Evolutionary conservation across 1,139 yeast genomes (phyloP), one percentile per base, ranked within the genome.

Genomic region (Scheffersomyces stambukii): DNA sequence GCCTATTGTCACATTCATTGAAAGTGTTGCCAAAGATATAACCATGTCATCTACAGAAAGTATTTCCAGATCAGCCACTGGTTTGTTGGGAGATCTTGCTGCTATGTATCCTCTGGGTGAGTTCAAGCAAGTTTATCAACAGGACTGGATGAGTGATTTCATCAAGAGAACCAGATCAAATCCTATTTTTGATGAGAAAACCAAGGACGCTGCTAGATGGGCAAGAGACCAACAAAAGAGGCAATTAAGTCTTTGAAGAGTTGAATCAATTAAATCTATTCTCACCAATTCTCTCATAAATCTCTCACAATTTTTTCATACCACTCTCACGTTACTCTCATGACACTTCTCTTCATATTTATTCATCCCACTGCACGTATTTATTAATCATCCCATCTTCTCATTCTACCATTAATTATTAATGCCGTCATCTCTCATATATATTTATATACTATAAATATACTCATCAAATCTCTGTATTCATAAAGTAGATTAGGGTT

Each of bases 191-290:
- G 67, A 77, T 25, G 73, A 72, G 40, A 64, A 71, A 33, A 86
- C 96, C 8, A 77, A 75, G 52, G 93, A 83, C 48, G 85, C 95
- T 16, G 96, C 96, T 10, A 77, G 89, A 60, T 91, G 97, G 96
- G 96, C 97, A 8, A 76, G 94, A 45, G 95, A 84, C 46, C 95
- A 80, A 58, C 88, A 79, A 52, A 79, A 77, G 60, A 61, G 69
- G 37, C 81, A 76, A 48, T 38, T 60, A 31, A 41, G 42, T 22
- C 25, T 34, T 21, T 34, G 16, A 31, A n/a, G n/a, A n/a, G n/a
- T n/a, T n/a, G n/a, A n/a, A n/a, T n/a, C n/a, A n/a, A n/a, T n/a
- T n/a, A n/a, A n/a, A n/a, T n/a, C n/a, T n/a, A n/a, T n/a, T n/a
- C n/a, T n/a, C n/a, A n/a, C n/a, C n/a, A n/a, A n/a, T n/a, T n/a